Evolutionary conservation across 805 yeast genomes (phyloP).

Genomic region (Metschnikowia bowlesiae): DNA sequence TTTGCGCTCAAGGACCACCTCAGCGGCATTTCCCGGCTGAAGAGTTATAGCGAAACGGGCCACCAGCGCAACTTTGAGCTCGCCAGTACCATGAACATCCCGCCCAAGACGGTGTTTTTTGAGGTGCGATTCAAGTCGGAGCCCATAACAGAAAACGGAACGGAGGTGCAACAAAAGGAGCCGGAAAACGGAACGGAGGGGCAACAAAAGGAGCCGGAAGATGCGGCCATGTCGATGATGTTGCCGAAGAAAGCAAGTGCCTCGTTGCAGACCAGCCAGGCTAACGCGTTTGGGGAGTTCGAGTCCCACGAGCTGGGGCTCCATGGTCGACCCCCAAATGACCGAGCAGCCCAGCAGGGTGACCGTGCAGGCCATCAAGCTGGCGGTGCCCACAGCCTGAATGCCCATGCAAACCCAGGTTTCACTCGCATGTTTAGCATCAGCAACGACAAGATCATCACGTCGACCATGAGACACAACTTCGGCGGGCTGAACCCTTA

Average conservation of each 20-base stretch:
- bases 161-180: neutral
- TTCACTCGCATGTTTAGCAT: constrained; percentile 30
- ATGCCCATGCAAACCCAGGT: neutral
- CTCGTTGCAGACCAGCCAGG: constrained; percentile 37
- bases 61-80: constrained; percentile 15
- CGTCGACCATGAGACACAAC: constrained; percentile 45
- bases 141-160: constrained; percentile 17
- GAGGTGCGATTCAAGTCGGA: constrained; percentile 37
- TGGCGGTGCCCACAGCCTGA: too few species aligned
- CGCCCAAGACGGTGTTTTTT: constrained; percentile 36
- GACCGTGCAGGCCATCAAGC: too few species aligned
- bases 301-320: constrained; percentile 19
- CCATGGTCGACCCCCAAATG: neutral
- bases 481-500: constrained; percentile 67
- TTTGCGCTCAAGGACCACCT: constrained; percentile 67
- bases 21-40: constrained; percentile 28
- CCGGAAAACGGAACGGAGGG: neutral
- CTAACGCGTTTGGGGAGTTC: constrained; percentile 44
- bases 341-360: too few species aligned
- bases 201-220: neutral
- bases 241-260: constrained; percentile 32
- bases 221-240: constrained; percentile 14
- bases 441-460: constrained; percentile 27
- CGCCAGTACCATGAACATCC: constrained; percentile 16
- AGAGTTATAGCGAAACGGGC: constrained; percentile 5